Percentiles rank a stretch among this genome's conserved stretches.
phyloP scores from a whole-genome alignment of 768 basidiomycete species.

The Pleurotus tuber-regium region DNA sequence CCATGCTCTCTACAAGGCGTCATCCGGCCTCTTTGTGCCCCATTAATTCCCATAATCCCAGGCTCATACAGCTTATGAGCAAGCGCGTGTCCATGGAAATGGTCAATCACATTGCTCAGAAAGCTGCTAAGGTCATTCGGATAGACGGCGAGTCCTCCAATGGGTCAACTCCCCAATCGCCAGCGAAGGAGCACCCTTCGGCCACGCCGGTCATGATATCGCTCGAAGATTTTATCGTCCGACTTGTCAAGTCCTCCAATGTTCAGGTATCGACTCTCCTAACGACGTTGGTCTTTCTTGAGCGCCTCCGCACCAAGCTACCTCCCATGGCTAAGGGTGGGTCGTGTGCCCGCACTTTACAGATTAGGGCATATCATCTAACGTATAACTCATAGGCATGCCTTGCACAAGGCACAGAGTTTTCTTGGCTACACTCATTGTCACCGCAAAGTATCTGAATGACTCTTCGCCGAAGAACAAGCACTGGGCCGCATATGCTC shows the following conservation, averaged over 20 bases:
- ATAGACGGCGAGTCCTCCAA: conserved; percentile 51
- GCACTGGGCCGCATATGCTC: conserved; percentile 85
- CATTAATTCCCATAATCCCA: conserved; percentile 71
- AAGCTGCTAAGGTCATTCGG: conserved; percentile 72
- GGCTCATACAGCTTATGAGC: conserved; percentile 75
- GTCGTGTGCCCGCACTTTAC: conserved; percentile 20
- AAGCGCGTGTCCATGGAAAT: conserved; percentile 80
- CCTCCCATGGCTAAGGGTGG: conserved; percentile 83
- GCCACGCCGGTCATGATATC: conserved; percentile 42
- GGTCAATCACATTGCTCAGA: conserved; percentile 81
- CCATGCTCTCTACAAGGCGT: conserved; percentile 18
- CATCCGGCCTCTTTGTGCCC: conserved; percentile 86
- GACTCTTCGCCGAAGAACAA: conserved; percentile 94
- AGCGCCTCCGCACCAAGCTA: conserved; percentile 77
- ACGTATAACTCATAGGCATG: conserved; percentile 50
- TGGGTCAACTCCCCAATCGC: conserved; percentile 18
- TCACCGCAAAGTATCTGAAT: conserved; percentile 95
- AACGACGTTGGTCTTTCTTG: conserved; percentile 88
- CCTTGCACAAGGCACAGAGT: conserved; percentile 93
- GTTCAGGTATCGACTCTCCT: conserved; percentile 91
- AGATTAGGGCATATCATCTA: conserved; percentile 8
- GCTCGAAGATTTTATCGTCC: conserved; percentile 81
- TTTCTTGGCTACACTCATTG: conserved; percentile 94
- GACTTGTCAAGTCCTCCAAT: conserved; percentile 76
- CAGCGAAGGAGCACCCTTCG: not conserved